phyloP scores from a whole-genome alignment of 306 rosid genomes.

The Mucuna pruriens region DNA sequence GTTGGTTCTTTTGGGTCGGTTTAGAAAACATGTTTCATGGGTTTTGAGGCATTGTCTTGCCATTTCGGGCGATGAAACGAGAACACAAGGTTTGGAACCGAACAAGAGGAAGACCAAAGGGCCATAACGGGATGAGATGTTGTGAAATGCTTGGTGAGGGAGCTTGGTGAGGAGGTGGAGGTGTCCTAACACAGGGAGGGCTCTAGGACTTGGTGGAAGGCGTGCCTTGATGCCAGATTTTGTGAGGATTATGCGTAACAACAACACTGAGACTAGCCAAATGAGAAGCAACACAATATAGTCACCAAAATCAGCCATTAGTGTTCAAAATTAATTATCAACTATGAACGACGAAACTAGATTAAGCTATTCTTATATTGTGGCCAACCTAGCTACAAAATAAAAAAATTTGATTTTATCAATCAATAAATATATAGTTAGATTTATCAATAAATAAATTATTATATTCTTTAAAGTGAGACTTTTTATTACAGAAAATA shows the following conservation, averaged over 20 bases:
- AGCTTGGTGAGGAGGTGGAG: conserved; percentile 43
- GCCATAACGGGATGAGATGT: conserved; percentile 57
- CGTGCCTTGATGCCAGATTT: neutral
- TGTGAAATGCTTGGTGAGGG: conserved; percentile 58
- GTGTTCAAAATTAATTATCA: neutral
- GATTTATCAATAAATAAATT: too few species aligned
- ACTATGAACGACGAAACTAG: conserved; percentile 2
- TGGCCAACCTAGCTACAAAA: neutral
- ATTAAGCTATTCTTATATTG: conserved; percentile 26
- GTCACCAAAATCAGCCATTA: conserved; percentile 26
- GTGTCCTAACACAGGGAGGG: conserved; percentile 48
- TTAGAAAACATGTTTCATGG: conserved; percentile 51
- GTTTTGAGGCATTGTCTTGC: conserved; percentile 60
- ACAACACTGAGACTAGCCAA: conserved; percentile 12
- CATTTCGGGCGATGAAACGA: conserved; percentile 62
- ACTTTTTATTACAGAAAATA: too few species aligned
- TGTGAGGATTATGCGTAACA: conserved; percentile 3
- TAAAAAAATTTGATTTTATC: too few species aligned
- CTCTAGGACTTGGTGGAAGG: conserved; percentile 46
- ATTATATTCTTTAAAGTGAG: too few species aligned
- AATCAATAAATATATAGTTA: too few species aligned
- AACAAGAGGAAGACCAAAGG: conserved; percentile 56
- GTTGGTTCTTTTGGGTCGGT: conserved; percentile 51
- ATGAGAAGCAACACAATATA: conserved; percentile 15
- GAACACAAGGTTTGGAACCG: conserved; percentile 54